Percentiles rank a stretch among this genome's conserved stretches.
phyloP scores from a whole-genome alignment of 352 stramenopile species.

The Albugo candida region DNA sequence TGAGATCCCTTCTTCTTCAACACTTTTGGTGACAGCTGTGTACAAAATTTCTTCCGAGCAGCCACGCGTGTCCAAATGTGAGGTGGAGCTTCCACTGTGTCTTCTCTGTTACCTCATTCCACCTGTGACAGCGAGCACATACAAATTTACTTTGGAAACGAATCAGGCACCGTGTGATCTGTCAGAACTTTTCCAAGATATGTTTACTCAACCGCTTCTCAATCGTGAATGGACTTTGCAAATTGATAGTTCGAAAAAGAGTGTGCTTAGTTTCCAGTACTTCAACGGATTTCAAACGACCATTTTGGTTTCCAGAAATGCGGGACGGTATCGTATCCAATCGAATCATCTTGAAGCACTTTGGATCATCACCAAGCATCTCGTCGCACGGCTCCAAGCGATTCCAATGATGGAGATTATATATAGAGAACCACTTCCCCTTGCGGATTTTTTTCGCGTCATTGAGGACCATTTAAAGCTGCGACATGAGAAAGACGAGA shows the following conservation, averaged over 20 bases:
- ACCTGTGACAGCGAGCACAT: slow-evolving; percentile 56
- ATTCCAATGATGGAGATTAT: slow-evolving; percentile 28
- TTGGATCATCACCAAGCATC: slow-evolving; percentile 59
- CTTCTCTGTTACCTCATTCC: slow-evolving; percentile 47
- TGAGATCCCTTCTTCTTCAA: slow-evolving; percentile 44
- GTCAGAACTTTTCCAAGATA: slow-evolving; percentile 64
- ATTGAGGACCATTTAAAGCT: slow-evolving; percentile 75
- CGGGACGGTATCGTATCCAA: slow-evolving; percentile 74
- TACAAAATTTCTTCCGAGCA: slow-evolving; percentile 57
- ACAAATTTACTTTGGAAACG: slow-evolving; percentile 80
- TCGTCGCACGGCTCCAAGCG: slow-evolving; percentile 35
- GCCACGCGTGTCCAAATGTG: slow-evolving; percentile 38
- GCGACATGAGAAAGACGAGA: slow-evolving; percentile 37
- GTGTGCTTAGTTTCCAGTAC: slow-evolving; percentile 79
- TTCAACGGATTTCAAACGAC: slow-evolving; percentile 69
- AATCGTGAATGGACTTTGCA: slow-evolving; percentile 52
- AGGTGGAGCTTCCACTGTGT: slow-evolving; percentile 52
- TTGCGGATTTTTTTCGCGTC: slow-evolving; percentile 70
- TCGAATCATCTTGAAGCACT: slow-evolving; percentile 62
- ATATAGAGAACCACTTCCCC: slow-evolving; percentile 66
- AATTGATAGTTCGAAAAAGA: slow-evolving; percentile 26
- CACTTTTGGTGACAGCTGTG: slow-evolving; percentile 36
- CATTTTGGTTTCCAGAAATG: slow-evolving; percentile 82
- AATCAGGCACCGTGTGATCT: slow-evolving; percentile 64
- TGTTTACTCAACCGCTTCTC: slow-evolving; percentile 59